Evolutionary conservation across 768 basidiomycete genomes (phyloP), one percentile per base, ranked within the genome.

Genomic region (Termitomyces sp.): DNA sequence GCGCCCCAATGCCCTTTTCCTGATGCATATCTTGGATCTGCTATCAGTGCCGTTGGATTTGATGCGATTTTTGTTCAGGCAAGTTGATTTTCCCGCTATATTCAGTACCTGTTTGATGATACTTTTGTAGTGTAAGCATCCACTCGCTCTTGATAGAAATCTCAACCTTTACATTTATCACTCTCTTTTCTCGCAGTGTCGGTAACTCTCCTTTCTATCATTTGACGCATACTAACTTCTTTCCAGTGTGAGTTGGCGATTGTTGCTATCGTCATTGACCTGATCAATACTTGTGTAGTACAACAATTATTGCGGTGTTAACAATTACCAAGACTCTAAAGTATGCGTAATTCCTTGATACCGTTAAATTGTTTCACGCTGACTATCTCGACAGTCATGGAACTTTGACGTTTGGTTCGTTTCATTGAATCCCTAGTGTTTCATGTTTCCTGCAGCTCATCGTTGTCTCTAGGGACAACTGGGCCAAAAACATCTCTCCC

Each of bases 1-100:
- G 82, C 84, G 5, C 83, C 81, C 32, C 86, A 76, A 67, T 89
- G 87, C 64, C 83, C 85, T 5, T 90, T 80, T 70, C 87, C 88
- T 4, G 88, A 89, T 66, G 79, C 78, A 9, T 76, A 80, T 45
- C 69, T 89, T 4, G 80, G 83, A 20, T 75, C 75, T 16, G 83
- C 84, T 26, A 72, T 90, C 58, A 81, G 85, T 64, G 65, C 76
- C 2, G 87, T 81, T 14, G 77, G 69, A 5, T 90, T 89, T 60
- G 88, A 90, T 69, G 86, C 86, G 1, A 71, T 91, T 56, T 88
- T 86, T 61, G 86, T 77, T 76, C 62, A 63, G 50, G 62, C 44
- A 26, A 54, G 61, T 13, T 20, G 30, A 32, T 13, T 53, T 10
- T 13, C 35, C 14, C n/a, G 2, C 20, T 35, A 3, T 30, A 10